Evolutionary conservation across 805 yeast species (phyloP), one percentile per base, ranked within the genome.

Genomic region (Limtongia smithiae): DNA sequence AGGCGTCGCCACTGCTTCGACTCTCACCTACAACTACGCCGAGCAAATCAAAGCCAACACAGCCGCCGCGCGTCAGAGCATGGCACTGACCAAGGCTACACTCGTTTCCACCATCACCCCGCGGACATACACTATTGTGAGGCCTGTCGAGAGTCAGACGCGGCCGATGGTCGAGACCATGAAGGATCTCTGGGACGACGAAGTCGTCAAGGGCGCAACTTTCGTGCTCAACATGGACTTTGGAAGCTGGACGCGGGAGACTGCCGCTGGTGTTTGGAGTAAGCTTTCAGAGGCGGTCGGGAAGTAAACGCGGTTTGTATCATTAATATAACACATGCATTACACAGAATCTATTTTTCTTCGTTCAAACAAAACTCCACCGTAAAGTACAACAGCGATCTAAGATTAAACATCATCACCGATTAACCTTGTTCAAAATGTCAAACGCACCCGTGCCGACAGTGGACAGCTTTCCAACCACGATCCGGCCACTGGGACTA

Each of bases 381-480:
- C 5, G 6, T 17, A 22, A 17, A 39, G 32, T 32, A 6, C 21
- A 41, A 15, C 7, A 9, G 14, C n/a, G 7, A 6, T 18, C 43
- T 18, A 6, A 17, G 31, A 40, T 3, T 4, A 31, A 9, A 17
- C 6, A 18, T 4, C 11, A 4, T n/a, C 18, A 31, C 46, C 50
- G 46, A 24, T 41, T 37, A 39, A 46, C 20, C 43, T 47, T 54
- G 8, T 51, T 49, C 40, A 54, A 66, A 35, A 93, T 76, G 66
- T 93, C 98, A 67, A 93, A 94, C 36, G 93, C 78, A 54, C 99
- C 98, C 7, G 99, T 93, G 68, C 99, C 99, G 46, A 89, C 95
- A 57, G 81, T 81, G 52, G 89, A 79, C 62, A 93, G 75, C 69
- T 85, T 85, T 68, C 99, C 99, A 65, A 90, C 67, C 37, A 93